A percentile compares a stretch with the other conserved stretches of the same genome.
Evolutionary conservation across 2,329 filamentous ascomycete genomes (phyloP).

Genomic region (Stagonosporopsis chrysanthemi): DNA sequence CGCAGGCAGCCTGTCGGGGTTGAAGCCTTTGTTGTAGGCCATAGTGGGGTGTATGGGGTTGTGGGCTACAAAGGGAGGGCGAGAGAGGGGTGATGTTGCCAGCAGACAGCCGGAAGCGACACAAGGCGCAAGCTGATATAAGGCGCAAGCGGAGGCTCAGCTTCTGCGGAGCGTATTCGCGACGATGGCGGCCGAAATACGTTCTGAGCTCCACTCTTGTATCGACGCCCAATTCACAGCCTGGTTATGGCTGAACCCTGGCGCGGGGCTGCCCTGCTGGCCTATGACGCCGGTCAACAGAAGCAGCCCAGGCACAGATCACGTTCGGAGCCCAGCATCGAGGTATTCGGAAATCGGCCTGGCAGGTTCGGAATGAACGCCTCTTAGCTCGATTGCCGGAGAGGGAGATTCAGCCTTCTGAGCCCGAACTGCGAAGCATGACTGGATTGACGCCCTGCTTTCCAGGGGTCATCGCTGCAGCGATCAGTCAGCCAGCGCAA

Average conservation of each 20-base stretch:
- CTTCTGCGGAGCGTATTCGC: constrained; percentile 11
- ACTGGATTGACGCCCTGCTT: neutral
- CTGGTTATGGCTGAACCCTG: constrained; percentile 20
- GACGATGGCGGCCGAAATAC: constrained; percentile 2
- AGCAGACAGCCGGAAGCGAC: neutral
- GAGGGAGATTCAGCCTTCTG: neutral
- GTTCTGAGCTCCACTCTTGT: constrained; percentile 19
- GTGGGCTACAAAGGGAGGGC: constrained; percentile 1
- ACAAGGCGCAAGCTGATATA: constrained; percentile 12
- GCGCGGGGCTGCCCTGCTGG: constrained; percentile 26
- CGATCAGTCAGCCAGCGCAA: neutral
- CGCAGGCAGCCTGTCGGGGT: constrained; percentile 94
- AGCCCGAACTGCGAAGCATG: constrained; percentile 1
- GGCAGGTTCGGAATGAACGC: constrained; percentile 7
- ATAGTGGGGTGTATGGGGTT: constrained; percentile 58
- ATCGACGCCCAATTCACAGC: constrained; percentile 37
- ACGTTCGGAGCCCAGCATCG: constrained; percentile 11
- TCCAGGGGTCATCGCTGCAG: constrained; percentile 10
- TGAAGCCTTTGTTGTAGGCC: constrained; percentile 94
- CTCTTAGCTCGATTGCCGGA: neutral
- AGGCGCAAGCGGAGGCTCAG: constrained; percentile 13
- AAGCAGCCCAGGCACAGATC: constrained; percentile 8
- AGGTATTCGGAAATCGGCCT: constrained; percentile 15
- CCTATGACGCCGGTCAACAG: constrained; percentile 32
- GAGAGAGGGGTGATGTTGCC: constrained; percentile 4